phyloP scores from a whole-genome alignment of 208 protist species.

The Zelonia costaricensis region DNA sequence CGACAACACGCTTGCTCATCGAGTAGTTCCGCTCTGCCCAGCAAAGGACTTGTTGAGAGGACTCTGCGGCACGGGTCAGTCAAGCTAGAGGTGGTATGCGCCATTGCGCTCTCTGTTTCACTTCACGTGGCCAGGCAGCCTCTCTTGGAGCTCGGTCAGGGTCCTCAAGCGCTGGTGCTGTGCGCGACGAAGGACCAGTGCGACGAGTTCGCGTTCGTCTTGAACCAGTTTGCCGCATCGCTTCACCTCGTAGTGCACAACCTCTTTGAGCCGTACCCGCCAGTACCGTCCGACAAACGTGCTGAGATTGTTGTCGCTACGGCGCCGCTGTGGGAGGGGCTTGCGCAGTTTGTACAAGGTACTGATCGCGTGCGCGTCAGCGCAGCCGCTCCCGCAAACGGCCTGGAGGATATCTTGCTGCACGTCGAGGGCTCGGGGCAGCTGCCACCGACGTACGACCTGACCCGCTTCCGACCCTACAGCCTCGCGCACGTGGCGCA shows the following conservation, averaged over 20 bases:
- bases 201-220: constrained; percentile 49
- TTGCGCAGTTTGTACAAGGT: constrained; percentile 24
- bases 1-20: constrained; percentile 20
- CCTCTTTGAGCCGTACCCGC: constrained; percentile 69
- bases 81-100: constrained; percentile 70
- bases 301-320: constrained; percentile 83
- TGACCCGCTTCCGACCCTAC: constrained; percentile 69
- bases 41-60: not conserved
- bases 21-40: not conserved
- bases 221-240: constrained; percentile 49
- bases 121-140: constrained; percentile 64
- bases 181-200: constrained; percentile 79
- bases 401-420: constrained; percentile 60
- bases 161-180: constrained; percentile 68
- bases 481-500: constrained; percentile 50
- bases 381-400: constrained; percentile 12
- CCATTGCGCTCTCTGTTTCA: constrained; percentile 54
- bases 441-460: constrained; percentile 44
- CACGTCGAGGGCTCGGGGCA: constrained; percentile 23
- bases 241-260: constrained; percentile 85
- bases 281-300: constrained; percentile 51
- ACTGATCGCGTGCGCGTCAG: not conserved
- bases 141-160: constrained; percentile 55
- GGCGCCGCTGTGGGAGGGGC: constrained; percentile 64
- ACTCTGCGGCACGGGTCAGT: constrained; percentile 35